Conservation (phyloP, 176 grass and related monocot genomes). For the Puya raimondii region DNA sequence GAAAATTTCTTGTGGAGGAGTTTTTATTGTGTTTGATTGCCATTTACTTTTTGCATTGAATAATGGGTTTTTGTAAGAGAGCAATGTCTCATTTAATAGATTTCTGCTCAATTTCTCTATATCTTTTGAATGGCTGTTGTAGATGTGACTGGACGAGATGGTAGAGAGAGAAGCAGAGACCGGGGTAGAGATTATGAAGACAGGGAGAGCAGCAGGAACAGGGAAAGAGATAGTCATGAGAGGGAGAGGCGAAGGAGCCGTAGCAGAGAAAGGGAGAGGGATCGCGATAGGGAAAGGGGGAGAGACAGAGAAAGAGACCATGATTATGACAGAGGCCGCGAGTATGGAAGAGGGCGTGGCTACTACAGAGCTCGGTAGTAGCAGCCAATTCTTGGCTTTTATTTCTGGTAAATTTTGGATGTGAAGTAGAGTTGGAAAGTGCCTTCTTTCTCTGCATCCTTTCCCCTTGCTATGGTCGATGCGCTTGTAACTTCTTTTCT, state of each 20-base stretch:
- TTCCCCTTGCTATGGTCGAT: neutral
- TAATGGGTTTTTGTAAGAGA: neutral
- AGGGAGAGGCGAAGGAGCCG: constrained; percentile 37
- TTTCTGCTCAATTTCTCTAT: too few species aligned
- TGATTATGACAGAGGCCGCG: constrained; percentile 33
- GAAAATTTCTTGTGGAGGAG: neutral
- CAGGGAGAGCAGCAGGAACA: constrained; percentile 34
- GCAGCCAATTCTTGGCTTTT: neutral
- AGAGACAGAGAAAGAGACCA: constrained; percentile 46
- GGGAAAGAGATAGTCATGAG: constrained; percentile 40
- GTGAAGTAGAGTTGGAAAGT: neutral
- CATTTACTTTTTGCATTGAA: neutral
- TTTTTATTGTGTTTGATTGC: neutral
- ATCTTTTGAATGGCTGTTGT: neutral
- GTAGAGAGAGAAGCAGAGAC: constrained; percentile 43
- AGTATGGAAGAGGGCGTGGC: constrained; percentile 27
- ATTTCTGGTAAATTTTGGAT: constrained; percentile 1
- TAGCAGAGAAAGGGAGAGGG: constrained; percentile 43
- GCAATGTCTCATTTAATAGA: neutral
- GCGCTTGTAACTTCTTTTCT: too few species aligned
- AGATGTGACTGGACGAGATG: constrained; percentile 32
- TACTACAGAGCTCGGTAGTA: constrained; percentile 20
- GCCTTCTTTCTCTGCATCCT: neutral
- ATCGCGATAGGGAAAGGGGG: constrained; percentile 44
- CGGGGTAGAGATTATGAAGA: constrained; percentile 32